Evolutionary conservation across 495 filamentous ascomycete species (phyloP).

Genomic region (Aspergillus mulundensis): DNA sequence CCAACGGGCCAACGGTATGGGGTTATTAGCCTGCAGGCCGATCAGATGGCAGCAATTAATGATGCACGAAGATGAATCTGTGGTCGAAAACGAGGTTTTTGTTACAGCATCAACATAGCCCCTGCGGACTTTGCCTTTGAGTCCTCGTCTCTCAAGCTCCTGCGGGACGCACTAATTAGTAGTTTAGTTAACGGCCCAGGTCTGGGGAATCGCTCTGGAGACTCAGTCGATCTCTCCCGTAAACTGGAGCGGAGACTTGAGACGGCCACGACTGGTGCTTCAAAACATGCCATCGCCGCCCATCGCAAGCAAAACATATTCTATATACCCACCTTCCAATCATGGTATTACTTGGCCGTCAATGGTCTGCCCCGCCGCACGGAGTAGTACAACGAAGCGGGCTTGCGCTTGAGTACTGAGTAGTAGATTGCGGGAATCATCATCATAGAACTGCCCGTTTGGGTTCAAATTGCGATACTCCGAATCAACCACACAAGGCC

Average conservation of each 20-base stretch:
- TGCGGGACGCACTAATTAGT: conserved; percentile 1
- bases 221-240: background rate
- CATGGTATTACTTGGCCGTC: background rate
- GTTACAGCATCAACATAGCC: background rate
- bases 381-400: background rate
- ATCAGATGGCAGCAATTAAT: background rate
- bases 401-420: background rate
- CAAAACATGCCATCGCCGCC: background rate
- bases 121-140: background rate
- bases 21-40: background rate
- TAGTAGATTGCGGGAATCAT: background rate
- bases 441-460: conserved; percentile 3
- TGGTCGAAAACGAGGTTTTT: background rate
- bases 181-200: conserved; percentile 1
- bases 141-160: background rate
- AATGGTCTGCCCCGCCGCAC: background rate
- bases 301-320: background rate
- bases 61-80: background rate
- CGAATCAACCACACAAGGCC: conserved; percentile 4
- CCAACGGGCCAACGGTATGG: background rate
- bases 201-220: conserved; percentile 3
- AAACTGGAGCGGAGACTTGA: background rate
- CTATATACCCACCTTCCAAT: conserved; percentile 6
- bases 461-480: conserved; percentile 3
- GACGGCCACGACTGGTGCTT: background rate